phyloP scores from a whole-genome alignment of 2,329 filamentous ascomycete genomes.

The Penicillium sp. region DNA sequence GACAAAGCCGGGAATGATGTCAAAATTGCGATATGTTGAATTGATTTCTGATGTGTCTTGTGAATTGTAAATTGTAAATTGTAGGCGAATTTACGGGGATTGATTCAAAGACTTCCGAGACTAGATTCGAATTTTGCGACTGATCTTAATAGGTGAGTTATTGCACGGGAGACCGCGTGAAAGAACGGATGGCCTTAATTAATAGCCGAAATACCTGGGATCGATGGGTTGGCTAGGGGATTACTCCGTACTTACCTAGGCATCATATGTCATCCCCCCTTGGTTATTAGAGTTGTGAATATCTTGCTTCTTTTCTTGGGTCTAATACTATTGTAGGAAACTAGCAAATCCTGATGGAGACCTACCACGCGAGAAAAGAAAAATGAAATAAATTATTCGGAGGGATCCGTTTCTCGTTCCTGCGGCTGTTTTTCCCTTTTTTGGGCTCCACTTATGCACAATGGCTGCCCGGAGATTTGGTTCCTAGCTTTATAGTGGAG shows the following conservation, averaged over 20 bases:
- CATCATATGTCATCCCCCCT: constrained; percentile 20
- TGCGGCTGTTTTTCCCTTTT: constrained; percentile 27
- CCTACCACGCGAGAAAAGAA: constrained; percentile 21
- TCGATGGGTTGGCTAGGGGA: constrained; percentile 10
- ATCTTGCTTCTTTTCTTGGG: not conserved
- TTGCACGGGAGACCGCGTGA: constrained; percentile 16
- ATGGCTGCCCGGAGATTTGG: constrained; percentile 32
- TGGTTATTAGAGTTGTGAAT: constrained; percentile 6
- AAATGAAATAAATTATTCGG: constrained; percentile 22
- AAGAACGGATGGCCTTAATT: constrained; percentile 18
- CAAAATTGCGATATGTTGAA: constrained; percentile 5
- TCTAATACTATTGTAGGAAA: not conserved
- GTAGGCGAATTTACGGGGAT: not conserved
- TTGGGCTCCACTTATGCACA: constrained; percentile 27
- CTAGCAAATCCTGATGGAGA: constrained; percentile 19
- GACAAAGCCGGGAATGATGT: constrained; percentile 2
- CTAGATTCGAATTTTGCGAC: constrained; percentile 10
- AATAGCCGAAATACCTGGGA: not conserved
- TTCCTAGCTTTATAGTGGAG: constrained; percentile 28
- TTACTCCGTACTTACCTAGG: constrained; percentile 12
- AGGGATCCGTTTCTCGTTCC: constrained; percentile 31
- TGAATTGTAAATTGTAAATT: not conserved
- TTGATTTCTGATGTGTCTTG: constrained; percentile 11
- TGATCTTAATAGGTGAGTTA: constrained; percentile 8
- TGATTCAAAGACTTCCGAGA: constrained; percentile 18